Evolutionary conservation across 257 asterid species (phyloP).

Genomic region (Mentha longifolia): DNA sequence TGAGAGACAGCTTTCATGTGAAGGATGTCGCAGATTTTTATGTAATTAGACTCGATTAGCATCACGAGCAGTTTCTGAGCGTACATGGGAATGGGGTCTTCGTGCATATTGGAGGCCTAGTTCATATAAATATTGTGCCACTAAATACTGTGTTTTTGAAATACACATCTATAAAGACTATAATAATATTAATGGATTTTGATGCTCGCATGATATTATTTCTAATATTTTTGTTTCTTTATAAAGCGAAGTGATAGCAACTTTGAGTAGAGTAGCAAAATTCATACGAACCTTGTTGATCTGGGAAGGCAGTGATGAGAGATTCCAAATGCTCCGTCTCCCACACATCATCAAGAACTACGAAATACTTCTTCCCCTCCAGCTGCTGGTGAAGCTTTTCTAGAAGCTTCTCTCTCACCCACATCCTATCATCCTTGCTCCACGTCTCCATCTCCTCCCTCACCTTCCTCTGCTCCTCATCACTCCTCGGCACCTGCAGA

Average conservation of each 20-base stretch:
- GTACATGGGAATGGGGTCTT: conserved; percentile 93
- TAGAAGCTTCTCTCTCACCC: background rate
- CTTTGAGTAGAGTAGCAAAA: too few relatives aligned
- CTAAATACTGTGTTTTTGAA: too few relatives aligned
- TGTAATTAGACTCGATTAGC: conserved; percentile 80
- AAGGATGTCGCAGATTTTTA: conserved; percentile 80
- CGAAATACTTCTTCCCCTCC: conserved; percentile 15
- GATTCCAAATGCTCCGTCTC: conserved; percentile 19
- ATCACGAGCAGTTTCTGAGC: conserved; percentile 96
- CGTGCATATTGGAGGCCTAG: too few relatives aligned
- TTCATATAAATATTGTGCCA: too few relatives aligned
- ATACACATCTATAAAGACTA: too few relatives aligned
- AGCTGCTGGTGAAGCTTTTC: background rate
- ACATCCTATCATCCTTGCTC: background rate
- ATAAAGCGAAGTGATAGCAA: too few relatives aligned
- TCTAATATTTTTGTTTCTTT: too few relatives aligned
- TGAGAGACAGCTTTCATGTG: conserved; percentile 88
- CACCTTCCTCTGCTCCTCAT: background rate
- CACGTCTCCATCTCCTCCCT: background rate
- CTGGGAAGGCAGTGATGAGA: conserved; percentile 31
- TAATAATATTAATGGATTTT: too few relatives aligned
- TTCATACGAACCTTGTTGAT: conserved; percentile 6
- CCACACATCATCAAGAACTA: conserved; percentile 35
- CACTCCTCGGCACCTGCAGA: background rate
- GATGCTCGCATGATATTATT: too few relatives aligned